Evolutionary conservation across 1,284 basidiomycete genomes (phyloP).

Genomic region (Puccinia horiana): DNA sequence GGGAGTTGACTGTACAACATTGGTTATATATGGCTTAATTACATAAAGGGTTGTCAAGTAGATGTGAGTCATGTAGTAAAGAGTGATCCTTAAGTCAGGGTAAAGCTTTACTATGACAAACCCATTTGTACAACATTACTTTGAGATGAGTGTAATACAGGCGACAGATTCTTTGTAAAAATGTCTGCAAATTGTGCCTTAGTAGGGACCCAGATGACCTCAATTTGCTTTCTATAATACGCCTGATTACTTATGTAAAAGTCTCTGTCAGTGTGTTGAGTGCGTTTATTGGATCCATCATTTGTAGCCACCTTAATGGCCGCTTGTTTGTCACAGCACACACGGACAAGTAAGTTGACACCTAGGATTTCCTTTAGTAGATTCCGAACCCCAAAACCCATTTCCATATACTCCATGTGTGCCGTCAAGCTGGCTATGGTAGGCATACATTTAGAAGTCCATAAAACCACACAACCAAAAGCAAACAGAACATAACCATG

Average conservation of each 20-base stretch:
- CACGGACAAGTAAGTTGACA: background rate
- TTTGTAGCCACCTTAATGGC: background rate
- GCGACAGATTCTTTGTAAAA: background rate
- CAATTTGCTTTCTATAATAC: background rate
- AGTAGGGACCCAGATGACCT: background rate
- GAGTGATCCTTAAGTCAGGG: no score
- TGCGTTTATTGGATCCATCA: background rate
- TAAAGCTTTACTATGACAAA: no score
- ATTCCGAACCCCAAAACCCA: background rate
- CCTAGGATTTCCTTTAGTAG: background rate
- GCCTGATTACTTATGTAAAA: background rate
- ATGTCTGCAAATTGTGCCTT: background rate
- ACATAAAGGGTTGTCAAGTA: no score
- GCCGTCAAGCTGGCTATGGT: background rate
- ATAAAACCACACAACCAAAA: background rate
- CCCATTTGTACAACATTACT: no score
- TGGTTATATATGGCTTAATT: no score
- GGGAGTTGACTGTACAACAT: no score
- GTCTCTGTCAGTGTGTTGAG: background rate
- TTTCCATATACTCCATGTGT: constrained; percentile 21
- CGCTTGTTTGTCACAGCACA: constrained; percentile 14
- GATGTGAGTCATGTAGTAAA: no score
- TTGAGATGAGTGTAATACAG: no score
- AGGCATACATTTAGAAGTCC: background rate
- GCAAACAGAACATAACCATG: constrained; percentile 6